phyloP scores from a whole-genome alignment of 2,329 filamentous ascomycete species.

The Massarina eburnea region DNA sequence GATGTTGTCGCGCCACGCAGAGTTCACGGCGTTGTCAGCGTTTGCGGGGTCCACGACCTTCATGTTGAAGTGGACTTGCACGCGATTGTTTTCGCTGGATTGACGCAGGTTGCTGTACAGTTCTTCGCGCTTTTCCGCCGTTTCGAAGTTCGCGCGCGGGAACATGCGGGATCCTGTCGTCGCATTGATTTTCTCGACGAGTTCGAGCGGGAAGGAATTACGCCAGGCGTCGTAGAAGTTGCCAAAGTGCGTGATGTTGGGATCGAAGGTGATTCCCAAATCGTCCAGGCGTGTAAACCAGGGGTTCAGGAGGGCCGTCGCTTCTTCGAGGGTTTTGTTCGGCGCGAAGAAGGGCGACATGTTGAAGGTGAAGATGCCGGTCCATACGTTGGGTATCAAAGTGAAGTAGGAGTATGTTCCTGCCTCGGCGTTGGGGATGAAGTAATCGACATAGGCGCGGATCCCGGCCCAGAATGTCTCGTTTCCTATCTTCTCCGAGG shows the following conservation, averaged over 20 bases:
- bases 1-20: slow-evolving; percentile 29
- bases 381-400: slow-evolving; percentile 30
- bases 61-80: slow-evolving; percentile 42
- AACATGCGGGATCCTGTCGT: slow-evolving; percentile 38
- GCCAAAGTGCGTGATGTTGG: slow-evolving; percentile 37
- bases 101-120: slow-evolving; percentile 28
- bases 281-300: slow-evolving; percentile 33
- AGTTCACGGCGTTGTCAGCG: slow-evolving; percentile 34
- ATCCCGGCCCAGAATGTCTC: slow-evolving; percentile 41
- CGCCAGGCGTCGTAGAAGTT: slow-evolving; percentile 37
- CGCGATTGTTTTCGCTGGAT: slow-evolving; percentile 37
- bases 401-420: slow-evolving; percentile 40
- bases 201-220: slow-evolving; percentile 38
- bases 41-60: slow-evolving; percentile 31
- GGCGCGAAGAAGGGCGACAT: slow-evolving; percentile 41
- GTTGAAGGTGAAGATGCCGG: slow-evolving; percentile 34
- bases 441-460: slow-evolving; percentile 31
- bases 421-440: slow-evolving; percentile 39
- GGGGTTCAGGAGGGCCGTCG: slow-evolving; percentile 33
- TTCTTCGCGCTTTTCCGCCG: slow-evolving; percentile 33
- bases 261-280: slow-evolving; percentile 33
- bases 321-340: slow-evolving; percentile 32
- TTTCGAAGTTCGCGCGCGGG: slow-evolving; percentile 37
- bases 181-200: slow-evolving; percentile 34
- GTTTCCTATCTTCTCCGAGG: slow-evolving; percentile 31